Conservation (phyloP, 768 basidiomycete species). For the Suillus tomentosus region DNA sequence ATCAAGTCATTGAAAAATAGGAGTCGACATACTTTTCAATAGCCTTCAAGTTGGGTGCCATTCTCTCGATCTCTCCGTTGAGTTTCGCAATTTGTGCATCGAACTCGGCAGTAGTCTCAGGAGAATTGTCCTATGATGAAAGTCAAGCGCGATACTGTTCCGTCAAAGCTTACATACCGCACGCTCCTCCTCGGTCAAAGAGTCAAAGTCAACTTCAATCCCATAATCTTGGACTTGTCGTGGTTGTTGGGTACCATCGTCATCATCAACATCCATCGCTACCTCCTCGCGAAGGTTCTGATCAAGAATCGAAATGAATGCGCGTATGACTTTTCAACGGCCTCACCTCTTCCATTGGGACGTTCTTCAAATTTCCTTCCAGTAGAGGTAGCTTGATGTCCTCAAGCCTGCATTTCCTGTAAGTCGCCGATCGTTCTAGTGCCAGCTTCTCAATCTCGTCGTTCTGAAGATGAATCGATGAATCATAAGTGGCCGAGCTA, state of each 20-base stretch:
- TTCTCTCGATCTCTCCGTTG: conserved; percentile 80
- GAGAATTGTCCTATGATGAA: conserved; percentile 53
- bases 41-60: conserved; percentile 97
- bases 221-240: conserved; percentile 80
- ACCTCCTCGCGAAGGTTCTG: conserved; percentile 83
- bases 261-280: conserved; percentile 91
- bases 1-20: neutral
- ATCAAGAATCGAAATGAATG: conserved; percentile 14
- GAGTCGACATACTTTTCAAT: conserved; percentile 68
- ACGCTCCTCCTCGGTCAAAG: conserved; percentile 72
- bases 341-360: conserved; percentile 92
- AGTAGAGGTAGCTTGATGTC: conserved; percentile 83
- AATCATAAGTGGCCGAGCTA: neutral
- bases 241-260: conserved; percentile 74
- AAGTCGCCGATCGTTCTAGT: conserved; percentile 82
- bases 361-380: conserved; percentile 76
- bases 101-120: conserved; percentile 67
- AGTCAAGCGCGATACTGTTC: conserved; percentile 1
- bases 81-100: conserved; percentile 74
- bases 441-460: conserved; percentile 91
- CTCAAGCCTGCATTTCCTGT: conserved; percentile 91
- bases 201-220: conserved; percentile 84
- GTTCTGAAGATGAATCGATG: conserved; percentile 44
- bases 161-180: conserved; percentile 44
- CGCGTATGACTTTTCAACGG: neutral